These are phyloP conservation scores for Neoascochyta sp. DNA, from an alignment of 2,329 filamentous ascomycete species.

Conservation along the genomic window DNA sequence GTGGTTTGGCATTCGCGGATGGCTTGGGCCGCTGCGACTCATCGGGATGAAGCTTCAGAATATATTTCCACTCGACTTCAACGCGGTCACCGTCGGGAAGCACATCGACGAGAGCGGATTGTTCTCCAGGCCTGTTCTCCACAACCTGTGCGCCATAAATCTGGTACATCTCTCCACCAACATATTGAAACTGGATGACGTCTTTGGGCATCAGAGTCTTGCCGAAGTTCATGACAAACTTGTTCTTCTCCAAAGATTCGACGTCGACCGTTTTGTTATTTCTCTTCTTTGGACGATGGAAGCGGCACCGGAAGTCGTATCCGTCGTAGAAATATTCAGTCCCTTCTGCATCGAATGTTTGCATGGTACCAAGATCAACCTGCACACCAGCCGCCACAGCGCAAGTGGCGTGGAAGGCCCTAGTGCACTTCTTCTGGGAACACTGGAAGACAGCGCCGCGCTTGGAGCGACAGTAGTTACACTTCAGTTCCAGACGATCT, in stretches of 20 bases:
- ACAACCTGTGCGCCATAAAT: constrained; percentile 88
- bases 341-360: constrained; percentile 84
- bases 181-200: constrained; percentile 81
- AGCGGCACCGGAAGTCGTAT: constrained; percentile 90
- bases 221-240: constrained; percentile 65
- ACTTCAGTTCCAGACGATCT: constrained; percentile 85
- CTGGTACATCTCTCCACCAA: constrained; percentile 71
- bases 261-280: constrained; percentile 71
- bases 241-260: constrained; percentile 66
- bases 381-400: constrained; percentile 88
- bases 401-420: constrained; percentile 93
- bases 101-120: constrained; percentile 73
- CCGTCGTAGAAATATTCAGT: constrained; percentile 89
- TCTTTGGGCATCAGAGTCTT: constrained; percentile 66
- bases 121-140: constrained; percentile 74
- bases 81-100: constrained; percentile 77
- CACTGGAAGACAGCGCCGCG: constrained; percentile 97
- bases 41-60: constrained; percentile 66
- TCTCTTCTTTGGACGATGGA: constrained; percentile 87
- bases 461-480: constrained; percentile 89
- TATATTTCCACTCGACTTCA: constrained; percentile 82
- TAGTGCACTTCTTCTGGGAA: constrained; percentile 86
- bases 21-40: constrained; percentile 72
- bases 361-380: constrained; percentile 80
- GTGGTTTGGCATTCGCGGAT: constrained; percentile 66